Evolutionary conservation across 176 grass and related monocot genomes (phyloP).

Genomic region (Oryza brachyantha): DNA sequence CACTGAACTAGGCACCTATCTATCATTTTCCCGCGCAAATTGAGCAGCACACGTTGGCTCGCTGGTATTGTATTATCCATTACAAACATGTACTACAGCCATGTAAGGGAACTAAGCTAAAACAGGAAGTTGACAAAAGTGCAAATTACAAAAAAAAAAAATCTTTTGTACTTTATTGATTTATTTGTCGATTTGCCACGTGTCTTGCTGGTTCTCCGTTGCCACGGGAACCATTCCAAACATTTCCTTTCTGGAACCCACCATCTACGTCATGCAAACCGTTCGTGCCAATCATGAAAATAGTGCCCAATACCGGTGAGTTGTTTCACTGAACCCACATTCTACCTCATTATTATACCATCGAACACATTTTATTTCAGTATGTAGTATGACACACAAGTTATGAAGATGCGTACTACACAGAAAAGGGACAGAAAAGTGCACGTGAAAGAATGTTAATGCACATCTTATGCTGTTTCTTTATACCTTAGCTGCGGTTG

Average conservation of each 20-base stretch:
- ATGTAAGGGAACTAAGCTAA: background rate
- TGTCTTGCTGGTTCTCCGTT: background rate
- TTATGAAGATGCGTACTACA: background rate
- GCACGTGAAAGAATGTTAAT: background rate
- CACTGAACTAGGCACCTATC: background rate
- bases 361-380: background rate
- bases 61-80: background rate
- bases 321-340: background rate
- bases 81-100: background rate
- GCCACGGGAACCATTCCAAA: background rate
- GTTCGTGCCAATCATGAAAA: background rate
- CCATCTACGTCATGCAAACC: background rate
- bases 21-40: background rate
- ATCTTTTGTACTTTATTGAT: background rate
- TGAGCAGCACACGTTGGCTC: background rate
- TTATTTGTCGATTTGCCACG: background rate
- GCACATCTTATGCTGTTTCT: background rate
- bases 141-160: background rate
- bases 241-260: background rate
- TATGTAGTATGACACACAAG: background rate
- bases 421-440: background rate
- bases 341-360: background rate
- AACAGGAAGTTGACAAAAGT: background rate
- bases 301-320: background rate
- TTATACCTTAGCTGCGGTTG: slow-evolving; percentile 10